Conservation (phyloP, 2,329 filamentous ascomycete genomes). For the Rutstroemia sydowiana region DNA sequence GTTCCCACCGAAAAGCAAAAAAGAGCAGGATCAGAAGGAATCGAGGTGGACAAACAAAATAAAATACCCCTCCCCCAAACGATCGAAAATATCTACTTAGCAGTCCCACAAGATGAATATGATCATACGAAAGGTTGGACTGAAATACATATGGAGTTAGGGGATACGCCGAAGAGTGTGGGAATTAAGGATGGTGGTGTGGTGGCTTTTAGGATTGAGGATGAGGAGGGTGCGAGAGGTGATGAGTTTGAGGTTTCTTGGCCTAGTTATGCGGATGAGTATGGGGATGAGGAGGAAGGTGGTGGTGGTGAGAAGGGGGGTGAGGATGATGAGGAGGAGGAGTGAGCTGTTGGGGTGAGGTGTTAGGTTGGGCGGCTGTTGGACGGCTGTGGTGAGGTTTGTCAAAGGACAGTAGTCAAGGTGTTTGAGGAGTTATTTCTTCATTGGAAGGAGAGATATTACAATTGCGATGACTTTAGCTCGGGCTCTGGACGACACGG, state of each 20-base stretch:
- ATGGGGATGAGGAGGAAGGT: neutral
- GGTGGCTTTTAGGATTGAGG: constrained; percentile 34
- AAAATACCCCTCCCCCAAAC: constrained; percentile 29
- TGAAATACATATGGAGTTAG: constrained; percentile 31
- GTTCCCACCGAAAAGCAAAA: too few species aligned
- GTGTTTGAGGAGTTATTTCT: too few species aligned
- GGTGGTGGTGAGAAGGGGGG: neutral
- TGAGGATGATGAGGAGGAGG: neutral
- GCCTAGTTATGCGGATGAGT: constrained; percentile 7
- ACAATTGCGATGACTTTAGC: too few species aligned
- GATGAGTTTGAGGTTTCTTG: constrained; percentile 21
- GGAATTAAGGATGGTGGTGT: constrained; percentile 34
- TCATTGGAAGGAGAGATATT: too few species aligned
- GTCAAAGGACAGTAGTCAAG: too few species aligned
- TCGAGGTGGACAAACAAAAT: constrained; percentile 14
- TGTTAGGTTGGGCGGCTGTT: too few species aligned
- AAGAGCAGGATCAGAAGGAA: too few species aligned
- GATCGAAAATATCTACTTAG: constrained; percentile 38
- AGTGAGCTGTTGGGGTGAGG: too few species aligned
- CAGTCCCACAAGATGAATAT: constrained; percentile 38
- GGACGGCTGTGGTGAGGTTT: too few species aligned
- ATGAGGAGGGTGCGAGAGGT: constrained; percentile 8
- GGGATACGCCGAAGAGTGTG: constrained; percentile 27
- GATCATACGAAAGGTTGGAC: constrained; percentile 44
- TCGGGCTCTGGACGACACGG: too few species aligned